Conservation (phyloP, 805 yeast genomes). For the Ogataea trehaloabstinens region DNA sequence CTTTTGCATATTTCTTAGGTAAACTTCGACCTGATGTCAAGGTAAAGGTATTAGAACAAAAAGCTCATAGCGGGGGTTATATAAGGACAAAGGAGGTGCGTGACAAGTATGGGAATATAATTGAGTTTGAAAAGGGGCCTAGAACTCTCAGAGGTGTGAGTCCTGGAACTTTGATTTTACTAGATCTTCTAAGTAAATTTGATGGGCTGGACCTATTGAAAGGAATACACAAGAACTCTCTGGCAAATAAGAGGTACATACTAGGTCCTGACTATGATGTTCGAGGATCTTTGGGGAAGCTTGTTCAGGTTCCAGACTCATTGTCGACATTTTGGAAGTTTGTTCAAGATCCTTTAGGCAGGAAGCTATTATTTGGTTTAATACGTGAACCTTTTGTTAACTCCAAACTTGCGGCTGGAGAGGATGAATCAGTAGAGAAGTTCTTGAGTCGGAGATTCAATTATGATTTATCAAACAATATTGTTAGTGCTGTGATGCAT, state of each 20-base stretch:
- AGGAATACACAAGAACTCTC: constrained; percentile 55
- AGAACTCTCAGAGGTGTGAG: constrained; percentile 83
- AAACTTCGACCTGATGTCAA: constrained; percentile 74
- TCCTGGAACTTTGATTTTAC: constrained; percentile 68
- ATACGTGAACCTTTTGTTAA: constrained; percentile 50
- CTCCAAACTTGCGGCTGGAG: constrained; percentile 20
- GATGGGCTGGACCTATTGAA: constrained; percentile 49
- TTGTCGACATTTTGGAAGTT: constrained; percentile 31
- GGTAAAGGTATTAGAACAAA: constrained; percentile 60
- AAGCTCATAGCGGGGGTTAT: constrained; percentile 72
- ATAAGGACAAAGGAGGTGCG: constrained; percentile 50
- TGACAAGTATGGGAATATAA: constrained; percentile 27
- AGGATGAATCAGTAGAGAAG: constrained; percentile 71
- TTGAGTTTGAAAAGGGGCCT: constrained; percentile 79
- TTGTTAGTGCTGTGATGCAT: constrained; percentile 78
- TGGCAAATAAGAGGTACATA: constrained; percentile 72
- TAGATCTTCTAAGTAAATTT: constrained; percentile 55
- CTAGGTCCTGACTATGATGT: constrained; percentile 34
- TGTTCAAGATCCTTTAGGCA: constrained; percentile 21
- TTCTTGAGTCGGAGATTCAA: constrained; percentile 75
- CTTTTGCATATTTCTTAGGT: constrained; percentile 66
- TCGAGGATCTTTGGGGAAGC: constrained; percentile 31
- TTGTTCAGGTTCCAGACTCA: constrained; percentile 56
- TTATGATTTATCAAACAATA: constrained; percentile 45
- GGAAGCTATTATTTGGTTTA: constrained; percentile 40